A percentile compares a stretch with the other conserved stretches of the same genome.
phyloP scores from a whole-genome alignment of 2,329 filamentous ascomycete species.

The Trichoderma sp. region DNA sequence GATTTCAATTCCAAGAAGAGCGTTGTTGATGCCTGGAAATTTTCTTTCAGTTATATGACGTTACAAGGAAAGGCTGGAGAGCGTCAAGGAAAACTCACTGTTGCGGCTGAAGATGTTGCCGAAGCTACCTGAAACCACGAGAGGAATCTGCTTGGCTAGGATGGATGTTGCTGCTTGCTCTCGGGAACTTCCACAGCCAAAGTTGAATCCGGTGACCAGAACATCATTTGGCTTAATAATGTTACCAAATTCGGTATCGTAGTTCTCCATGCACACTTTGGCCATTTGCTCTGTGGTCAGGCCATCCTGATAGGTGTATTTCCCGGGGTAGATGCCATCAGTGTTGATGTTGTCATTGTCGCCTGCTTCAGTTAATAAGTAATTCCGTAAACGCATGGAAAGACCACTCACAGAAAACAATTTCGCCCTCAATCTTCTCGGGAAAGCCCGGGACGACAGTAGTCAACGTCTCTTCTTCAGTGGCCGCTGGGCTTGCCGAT shows the following conservation, averaged over 20 bases:
- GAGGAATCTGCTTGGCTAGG: constrained; percentile 73
- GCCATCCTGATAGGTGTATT: constrained; percentile 89
- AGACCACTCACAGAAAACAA: constrained; percentile 59
- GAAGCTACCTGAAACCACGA: constrained; percentile 79
- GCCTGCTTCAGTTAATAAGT: background rate
- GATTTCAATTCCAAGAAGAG: constrained; percentile 69
- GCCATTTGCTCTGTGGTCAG: constrained; percentile 78
- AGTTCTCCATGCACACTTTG: constrained; percentile 90
- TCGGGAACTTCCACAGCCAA: constrained; percentile 76
- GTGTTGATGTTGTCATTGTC: constrained; percentile 73
- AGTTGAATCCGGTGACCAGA: constrained; percentile 83
- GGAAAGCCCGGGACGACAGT: constrained; percentile 83
- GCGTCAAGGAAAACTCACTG: constrained; percentile 26
- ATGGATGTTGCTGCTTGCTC: constrained; percentile 87
- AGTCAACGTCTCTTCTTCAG: constrained; percentile 25
- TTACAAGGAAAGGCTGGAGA: background rate
- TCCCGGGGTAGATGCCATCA: constrained; percentile 87
- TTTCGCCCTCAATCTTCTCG: constrained; percentile 77
- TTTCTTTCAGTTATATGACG: background rate
- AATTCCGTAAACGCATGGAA: background rate
- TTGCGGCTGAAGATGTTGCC: constrained; percentile 80
- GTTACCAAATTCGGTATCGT: constrained; percentile 68
- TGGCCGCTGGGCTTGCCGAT: background rate
- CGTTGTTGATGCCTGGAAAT: constrained; percentile 65
- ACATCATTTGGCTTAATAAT: constrained; percentile 71